These are phyloP conservation scores for Paragyromitra xinjiangensis DNA, from an alignment of 495 filamentous ascomycete species.

Conservation along the genomic window DNA sequence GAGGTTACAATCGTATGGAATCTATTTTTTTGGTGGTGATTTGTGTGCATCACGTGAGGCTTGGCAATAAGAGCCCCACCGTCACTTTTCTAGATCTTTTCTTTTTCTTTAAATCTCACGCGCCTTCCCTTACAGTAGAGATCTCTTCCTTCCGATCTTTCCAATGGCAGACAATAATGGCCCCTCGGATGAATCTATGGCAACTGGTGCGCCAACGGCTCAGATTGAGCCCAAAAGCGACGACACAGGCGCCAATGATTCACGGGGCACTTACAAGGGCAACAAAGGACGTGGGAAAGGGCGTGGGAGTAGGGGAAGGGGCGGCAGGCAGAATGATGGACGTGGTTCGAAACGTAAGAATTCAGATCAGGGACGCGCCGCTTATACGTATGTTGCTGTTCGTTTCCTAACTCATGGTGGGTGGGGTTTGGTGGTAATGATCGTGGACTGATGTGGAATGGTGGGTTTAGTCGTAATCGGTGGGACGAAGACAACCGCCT, in stretches of 20 bases:
- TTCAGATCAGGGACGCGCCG: slow-evolving; percentile 41
- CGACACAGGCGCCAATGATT: slow-evolving; percentile 8
- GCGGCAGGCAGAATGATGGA: slow-evolving; percentile 6
- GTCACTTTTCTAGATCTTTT: slow-evolving; percentile 18
- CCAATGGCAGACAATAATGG: slow-evolving; percentile 39
- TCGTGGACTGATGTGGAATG: neutral
- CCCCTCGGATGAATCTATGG: slow-evolving; percentile 29
- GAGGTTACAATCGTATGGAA: slow-evolving; percentile 2
- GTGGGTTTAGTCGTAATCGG: slow-evolving; percentile 22
- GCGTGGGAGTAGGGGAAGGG: neutral
- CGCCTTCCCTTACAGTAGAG: neutral
- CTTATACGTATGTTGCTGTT: slow-evolving; percentile 53
- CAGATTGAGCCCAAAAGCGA: neutral
- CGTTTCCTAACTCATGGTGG: slow-evolving; percentile 30
- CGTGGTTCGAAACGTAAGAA: slow-evolving; percentile 41
- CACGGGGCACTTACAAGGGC: neutral
- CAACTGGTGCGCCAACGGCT: slow-evolving; percentile 22
- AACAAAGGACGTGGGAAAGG: neutral
- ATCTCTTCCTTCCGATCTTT: neutral
- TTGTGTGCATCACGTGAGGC: slow-evolving; percentile 41
- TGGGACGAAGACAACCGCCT: slow-evolving; percentile 20
- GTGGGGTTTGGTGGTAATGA: neutral
- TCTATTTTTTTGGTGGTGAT: slow-evolving; percentile 4
- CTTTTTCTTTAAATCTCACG: neutral
- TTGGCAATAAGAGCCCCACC: slow-evolving; percentile 26